Base-by-base conservation (phyloP, 2,329 filamentous ascomycete genomes). In the Fusarium dlaminii region DNA sequence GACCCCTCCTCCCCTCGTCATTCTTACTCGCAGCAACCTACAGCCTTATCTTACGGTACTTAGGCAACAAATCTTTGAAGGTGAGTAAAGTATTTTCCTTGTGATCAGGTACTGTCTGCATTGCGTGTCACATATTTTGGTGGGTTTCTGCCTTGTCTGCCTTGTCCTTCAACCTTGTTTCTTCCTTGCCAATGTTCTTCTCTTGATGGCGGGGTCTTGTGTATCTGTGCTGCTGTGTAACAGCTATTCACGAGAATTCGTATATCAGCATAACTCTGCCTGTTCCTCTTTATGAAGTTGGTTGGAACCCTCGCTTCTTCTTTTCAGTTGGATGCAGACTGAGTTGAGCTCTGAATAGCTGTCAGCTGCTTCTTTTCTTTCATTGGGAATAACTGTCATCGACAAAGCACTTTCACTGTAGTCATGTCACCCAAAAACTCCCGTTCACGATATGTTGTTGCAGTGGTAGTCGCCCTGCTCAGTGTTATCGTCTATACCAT, bases 391-490 rank as follows among this genome's bases (percentile, higher is more conserved):
- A 63, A 58, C n/a, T 17, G 34, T 34, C 27, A 55, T 51, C 48
- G 24, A 52, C 34, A 48, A 66, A 48, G 39, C 60, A 42, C 48
- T 42, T 51, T 42, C 52, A 64, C 54, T 54, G 56, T 64, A 63
- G 65, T 59, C 45, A 76, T 69, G 66, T 65, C 60, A 67, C 68
- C 48, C 55, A 66, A 52, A 56, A 32, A 49, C 29, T 37, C 30
- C 20, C 46, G 6, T 59, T 61, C 57, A 48, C 69, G 63, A 52
- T 66, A 70, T 56, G 64, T 46, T 60, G 40, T 70, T 60, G 73
- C 77, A 43, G 75, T 51, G 68, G 66, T 60, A 70, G 73, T 77
- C 62, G 77, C 75, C 64, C 55, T 79, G 66, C 63, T 79, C 36
- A 74, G 73, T 56, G 63, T 74, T 29, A 13, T 74, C 14, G 51